These are phyloP conservation scores for Citrus glauca DNA, from an alignment of 345 rosid genomes.

Conservation along the genomic window DNA sequence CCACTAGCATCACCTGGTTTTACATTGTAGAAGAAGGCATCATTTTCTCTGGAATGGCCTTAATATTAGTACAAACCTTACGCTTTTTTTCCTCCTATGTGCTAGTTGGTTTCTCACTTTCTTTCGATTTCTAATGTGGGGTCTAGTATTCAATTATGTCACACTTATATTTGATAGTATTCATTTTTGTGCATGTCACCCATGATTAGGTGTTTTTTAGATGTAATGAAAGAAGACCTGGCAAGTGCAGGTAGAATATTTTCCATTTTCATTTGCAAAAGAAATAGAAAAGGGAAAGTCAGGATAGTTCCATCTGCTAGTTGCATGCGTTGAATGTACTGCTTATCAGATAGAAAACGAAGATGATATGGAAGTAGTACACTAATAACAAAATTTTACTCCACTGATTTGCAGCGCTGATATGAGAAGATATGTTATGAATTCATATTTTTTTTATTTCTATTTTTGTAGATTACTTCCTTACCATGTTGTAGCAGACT, in stretches of 20 bases:
- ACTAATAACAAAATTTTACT: background rate
- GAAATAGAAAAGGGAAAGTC: background rate
- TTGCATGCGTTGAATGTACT: background rate
- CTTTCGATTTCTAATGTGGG: background rate
- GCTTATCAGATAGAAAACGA: background rate
- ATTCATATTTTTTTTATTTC: slow-evolving; percentile 10
- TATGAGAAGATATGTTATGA: background rate
- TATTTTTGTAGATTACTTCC: slow-evolving; percentile 66
- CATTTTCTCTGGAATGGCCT: background rate
- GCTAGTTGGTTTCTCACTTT: no score
- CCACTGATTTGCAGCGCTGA: background rate
- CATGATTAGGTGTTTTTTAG: background rate
- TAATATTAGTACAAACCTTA: background rate
- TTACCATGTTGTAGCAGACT: slow-evolving; percentile 89
- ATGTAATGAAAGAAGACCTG: background rate
- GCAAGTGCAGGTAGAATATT: background rate
- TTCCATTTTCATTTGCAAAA: background rate
- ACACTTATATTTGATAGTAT: background rate
- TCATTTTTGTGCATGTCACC: background rate
- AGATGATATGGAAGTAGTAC: background rate
- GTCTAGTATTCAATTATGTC: background rate
- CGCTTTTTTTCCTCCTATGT: background rate
- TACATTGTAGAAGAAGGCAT: background rate
- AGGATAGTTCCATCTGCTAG: background rate
- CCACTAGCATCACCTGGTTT: background rate